A percentile compares a stretch with the other conserved stretches of the same genome.
These are phyloP conservation scores for Backusella circina DNA, from an alignment of 192 early-diverging fungal genomes.

Conservation along the genomic window DNA sequence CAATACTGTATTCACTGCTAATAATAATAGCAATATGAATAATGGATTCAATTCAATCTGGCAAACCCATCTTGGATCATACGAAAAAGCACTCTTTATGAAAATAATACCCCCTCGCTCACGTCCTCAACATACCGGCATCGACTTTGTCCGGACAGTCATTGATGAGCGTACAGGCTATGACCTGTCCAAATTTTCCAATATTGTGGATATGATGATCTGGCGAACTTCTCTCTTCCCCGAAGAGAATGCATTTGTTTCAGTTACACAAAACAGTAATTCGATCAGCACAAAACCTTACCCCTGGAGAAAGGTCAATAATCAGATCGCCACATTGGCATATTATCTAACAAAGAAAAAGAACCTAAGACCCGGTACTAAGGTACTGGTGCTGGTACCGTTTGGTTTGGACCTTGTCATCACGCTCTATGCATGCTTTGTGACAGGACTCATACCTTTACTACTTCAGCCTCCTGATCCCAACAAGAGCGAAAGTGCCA, in stretches of 20 bases:
- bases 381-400: slow-evolving; percentile 63
- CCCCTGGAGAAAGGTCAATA: slow-evolving; percentile 68
- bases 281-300: slow-evolving; percentile 59
- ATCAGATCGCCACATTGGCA: slow-evolving; percentile 61
- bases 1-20: slow-evolving; percentile 37
- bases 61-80: slow-evolving; percentile 36
- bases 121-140: slow-evolving; percentile 65
- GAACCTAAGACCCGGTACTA: slow-evolving; percentile 49
- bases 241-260: slow-evolving; percentile 60
- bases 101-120: slow-evolving; percentile 19
- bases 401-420: slow-evolving; percentile 65
- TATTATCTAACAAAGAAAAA: slow-evolving; percentile 55
- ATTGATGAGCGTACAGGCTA: slow-evolving; percentile 67
- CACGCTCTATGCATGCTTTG: slow-evolving; percentile 74
- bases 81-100: slow-evolving; percentile 17
- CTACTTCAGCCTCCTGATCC: slow-evolving; percentile 65
- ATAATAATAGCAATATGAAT: too few relatives aligned
- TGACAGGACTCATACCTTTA: slow-evolving; percentile 72
- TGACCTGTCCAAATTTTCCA: slow-evolving; percentile 63
- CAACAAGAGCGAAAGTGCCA: slow-evolving; percentile 45
- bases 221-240: slow-evolving; percentile 63
- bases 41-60: slow-evolving; percentile 41
- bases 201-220: slow-evolving; percentile 64
- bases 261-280: slow-evolving; percentile 46
- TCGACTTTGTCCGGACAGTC: slow-evolving; percentile 56